Conservation (phyloP, 768 basidiomycete genomes). For the Zangia roseola region DNA sequence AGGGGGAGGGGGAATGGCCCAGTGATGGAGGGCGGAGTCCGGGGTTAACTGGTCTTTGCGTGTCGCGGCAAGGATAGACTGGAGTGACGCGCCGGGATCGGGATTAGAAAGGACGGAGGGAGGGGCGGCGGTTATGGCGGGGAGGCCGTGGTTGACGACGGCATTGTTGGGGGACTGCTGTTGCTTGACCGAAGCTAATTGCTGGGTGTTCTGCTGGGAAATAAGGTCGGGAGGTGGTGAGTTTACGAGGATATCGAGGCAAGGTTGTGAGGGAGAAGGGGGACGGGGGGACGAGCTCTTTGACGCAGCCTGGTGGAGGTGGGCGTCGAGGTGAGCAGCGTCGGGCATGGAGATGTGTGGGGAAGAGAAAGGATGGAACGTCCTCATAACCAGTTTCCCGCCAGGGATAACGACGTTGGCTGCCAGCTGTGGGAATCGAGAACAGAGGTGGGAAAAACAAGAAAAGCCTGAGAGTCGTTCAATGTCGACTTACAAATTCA, state of each 20-base stretch:
- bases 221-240: slow-evolving; percentile 26
- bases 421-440: slow-evolving; percentile 46
- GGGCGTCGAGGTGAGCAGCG: slow-evolving; percentile 33
- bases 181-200: slow-evolving; percentile 29
- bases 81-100: slow-evolving; percentile 40
- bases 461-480: slow-evolving; percentile 28
- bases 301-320: slow-evolving; percentile 31
- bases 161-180: slow-evolving; percentile 27
- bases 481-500: slow-evolving; percentile 25
- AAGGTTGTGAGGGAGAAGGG: slow-evolving; percentile 41
- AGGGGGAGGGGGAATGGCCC: slow-evolving; percentile 34
- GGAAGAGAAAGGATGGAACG: slow-evolving; percentile 43
- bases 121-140: slow-evolving; percentile 28
- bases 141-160: slow-evolving; percentile 28
- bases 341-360: slow-evolving; percentile 43
- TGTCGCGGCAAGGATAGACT: slow-evolving; percentile 36
- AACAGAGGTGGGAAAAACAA: slow-evolving; percentile 46
- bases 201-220: slow-evolving; percentile 34
- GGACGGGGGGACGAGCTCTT: slow-evolving; percentile 49
- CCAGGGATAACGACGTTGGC: slow-evolving; percentile 36
- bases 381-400: slow-evolving; percentile 46
- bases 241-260: slow-evolving; percentile 39
- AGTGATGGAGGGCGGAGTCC: slow-evolving; percentile 36
- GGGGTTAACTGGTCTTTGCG: slow-evolving; percentile 32
- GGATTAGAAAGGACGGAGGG: slow-evolving; percentile 38